These are phyloP conservation scores for Lupinus albus DNA, from an alignment of 306 rosid species.

Conservation along the genomic window DNA sequence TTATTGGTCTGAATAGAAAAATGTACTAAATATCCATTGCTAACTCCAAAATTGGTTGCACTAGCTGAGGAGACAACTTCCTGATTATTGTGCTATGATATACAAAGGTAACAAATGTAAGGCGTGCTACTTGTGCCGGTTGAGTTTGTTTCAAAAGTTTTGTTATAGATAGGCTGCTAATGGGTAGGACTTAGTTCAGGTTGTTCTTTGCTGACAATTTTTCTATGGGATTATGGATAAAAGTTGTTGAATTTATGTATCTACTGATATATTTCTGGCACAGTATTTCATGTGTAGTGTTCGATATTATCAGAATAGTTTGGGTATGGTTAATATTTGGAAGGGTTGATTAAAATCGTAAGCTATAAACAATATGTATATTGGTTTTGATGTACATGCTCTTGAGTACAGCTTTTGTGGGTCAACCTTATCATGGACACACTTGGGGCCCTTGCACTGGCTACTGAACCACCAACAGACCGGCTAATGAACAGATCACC, in stretches of 20 bases:
- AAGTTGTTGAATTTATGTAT: neutral
- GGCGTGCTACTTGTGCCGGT: conserved; percentile 21
- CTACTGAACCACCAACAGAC: conserved; percentile 97
- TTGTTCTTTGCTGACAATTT: conserved; percentile 13
- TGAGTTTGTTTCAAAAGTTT: conserved; percentile 29
- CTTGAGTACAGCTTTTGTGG: conserved; percentile 79
- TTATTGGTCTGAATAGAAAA: neutral
- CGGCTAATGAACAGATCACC: conserved; percentile 83
- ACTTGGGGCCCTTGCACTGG: conserved; percentile 96
- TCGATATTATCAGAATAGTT: neutral
- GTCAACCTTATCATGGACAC: conserved; percentile 99
- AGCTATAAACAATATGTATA: neutral
- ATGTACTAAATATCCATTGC: neutral
- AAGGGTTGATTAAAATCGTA: conserved; percentile 26
- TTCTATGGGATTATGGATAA: neutral
- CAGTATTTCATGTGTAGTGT: neutral
- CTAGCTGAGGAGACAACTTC: conserved; percentile 5
- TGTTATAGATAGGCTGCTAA: conserved; percentile 13
- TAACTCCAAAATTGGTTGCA: conserved; percentile 13
- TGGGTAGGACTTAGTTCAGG: conserved; percentile 17
- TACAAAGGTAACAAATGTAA: conserved; percentile 12
- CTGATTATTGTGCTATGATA: conserved; percentile 19
- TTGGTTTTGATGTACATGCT: conserved; percentile 39
- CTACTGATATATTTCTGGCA: conserved; percentile 15
- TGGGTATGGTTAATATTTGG: neutral